A percentile compares a stretch with the other conserved stretches of the same genome.
Conservation (phyloP, 768 basidiomycete genomes). For the Coprinopsis strossmayeri region DNA sequence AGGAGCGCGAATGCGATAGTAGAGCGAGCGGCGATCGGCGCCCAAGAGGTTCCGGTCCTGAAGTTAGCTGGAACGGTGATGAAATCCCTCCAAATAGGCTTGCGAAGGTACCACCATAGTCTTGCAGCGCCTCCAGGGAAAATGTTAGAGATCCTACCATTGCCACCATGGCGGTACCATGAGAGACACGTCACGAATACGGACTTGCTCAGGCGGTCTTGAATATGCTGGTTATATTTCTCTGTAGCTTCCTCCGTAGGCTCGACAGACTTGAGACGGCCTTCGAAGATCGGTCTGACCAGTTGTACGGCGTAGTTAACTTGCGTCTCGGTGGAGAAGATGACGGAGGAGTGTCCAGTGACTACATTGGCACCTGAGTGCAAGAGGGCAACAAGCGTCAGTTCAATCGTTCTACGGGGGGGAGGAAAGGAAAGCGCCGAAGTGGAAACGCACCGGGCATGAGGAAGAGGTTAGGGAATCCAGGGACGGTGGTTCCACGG, state of each 20-base stretch:
- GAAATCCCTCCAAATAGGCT: no score
- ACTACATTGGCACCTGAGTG: conserved; percentile 57
- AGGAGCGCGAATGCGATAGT: no score
- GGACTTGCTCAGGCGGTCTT: conserved; percentile 36
- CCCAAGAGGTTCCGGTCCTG: no score
- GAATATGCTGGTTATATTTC: conserved; percentile 47
- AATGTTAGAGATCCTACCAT: no score
- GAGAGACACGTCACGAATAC: conserved; percentile 51
- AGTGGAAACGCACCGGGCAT: conserved; percentile 33
- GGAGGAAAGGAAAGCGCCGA: conserved; percentile 8
- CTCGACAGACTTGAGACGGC: conserved; percentile 43
- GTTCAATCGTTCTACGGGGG: background rate
- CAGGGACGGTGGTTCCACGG: conserved; percentile 45
- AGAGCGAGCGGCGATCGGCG: no score
- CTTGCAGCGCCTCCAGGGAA: no score
- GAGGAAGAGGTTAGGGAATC: conserved; percentile 49
- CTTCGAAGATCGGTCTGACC: conserved; percentile 44
- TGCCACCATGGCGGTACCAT: conserved; percentile 42
- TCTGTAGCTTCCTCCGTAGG: conserved; percentile 39
- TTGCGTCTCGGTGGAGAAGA: conserved; percentile 53
- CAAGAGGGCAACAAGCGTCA: conserved; percentile 2
- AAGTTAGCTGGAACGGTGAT: no score
- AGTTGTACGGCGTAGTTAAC: conserved; percentile 40
- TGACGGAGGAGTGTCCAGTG: conserved; percentile 51
- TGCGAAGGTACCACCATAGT: no score